A percentile compares a stretch with the other conserved stretches of the same genome.
These are phyloP conservation scores for Penicillium paneum DNA, from an alignment of 2,329 filamentous ascomycete genomes.

Conservation along the genomic window DNA sequence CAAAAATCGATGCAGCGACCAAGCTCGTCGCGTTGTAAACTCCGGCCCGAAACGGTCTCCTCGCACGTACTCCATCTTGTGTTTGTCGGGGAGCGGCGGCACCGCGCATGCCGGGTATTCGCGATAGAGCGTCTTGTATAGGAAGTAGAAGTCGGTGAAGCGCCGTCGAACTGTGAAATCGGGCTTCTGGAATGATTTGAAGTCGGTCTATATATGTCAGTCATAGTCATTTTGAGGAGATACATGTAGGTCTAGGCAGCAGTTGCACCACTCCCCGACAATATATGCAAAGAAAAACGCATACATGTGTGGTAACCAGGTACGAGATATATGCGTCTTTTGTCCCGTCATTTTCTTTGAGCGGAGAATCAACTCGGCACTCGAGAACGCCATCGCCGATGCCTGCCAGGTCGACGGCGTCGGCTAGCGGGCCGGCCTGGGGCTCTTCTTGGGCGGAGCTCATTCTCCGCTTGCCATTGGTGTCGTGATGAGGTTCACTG, in stretches of 20 bases:
- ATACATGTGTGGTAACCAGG: constrained; percentile 82
- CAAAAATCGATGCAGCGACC: constrained; percentile 88
- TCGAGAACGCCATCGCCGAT: constrained; percentile 73
- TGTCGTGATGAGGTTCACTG: constrained; percentile 35
- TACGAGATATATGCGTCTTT: constrained; percentile 98
- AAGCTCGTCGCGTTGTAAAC: constrained; percentile 83
- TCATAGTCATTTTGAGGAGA: constrained; percentile 6
- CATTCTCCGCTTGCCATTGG: constrained; percentile 50
- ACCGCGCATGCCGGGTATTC: constrained; percentile 92
- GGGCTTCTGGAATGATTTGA: constrained; percentile 83
- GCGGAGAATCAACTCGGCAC: constrained; percentile 75
- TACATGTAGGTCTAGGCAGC: constrained; percentile 18
- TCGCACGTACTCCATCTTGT: constrained; percentile 97
- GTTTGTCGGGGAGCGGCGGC: constrained; percentile 93
- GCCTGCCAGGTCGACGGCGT: constrained; percentile 59
- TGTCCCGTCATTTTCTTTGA: constrained; percentile 94
- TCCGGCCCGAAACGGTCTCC: constrained; percentile 92
- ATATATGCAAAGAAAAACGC: constrained; percentile 27
- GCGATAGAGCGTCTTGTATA: constrained; percentile 82
- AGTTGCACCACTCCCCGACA: not conserved
- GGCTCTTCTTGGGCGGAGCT: constrained; percentile 45
- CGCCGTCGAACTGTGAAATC: constrained; percentile 78
- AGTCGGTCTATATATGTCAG: constrained; percentile 68
- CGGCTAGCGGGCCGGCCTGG: constrained; percentile 51
- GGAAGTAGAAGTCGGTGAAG: constrained; percentile 96